Evolutionary conservation across 345 rosid genomes (phyloP).

Genomic region (Populus pruinosa): DNA sequence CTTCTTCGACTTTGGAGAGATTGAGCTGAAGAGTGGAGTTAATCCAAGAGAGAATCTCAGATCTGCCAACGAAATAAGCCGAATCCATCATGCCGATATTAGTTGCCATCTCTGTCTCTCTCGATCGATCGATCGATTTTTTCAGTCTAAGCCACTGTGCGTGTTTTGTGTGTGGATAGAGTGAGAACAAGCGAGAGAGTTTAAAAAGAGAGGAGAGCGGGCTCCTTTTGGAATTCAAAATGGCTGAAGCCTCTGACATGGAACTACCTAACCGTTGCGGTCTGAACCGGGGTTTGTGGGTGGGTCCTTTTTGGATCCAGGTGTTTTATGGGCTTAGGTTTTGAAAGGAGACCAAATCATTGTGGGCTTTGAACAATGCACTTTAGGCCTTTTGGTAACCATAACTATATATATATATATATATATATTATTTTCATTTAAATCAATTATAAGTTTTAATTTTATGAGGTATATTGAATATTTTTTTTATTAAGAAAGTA

Average conservation of each 20-base stretch:
- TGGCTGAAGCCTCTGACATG: background rate
- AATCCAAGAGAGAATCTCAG: conserved; percentile 95
- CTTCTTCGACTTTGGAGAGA: conserved; percentile 99
- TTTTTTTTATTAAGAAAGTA: too few relatives aligned
- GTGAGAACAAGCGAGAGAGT: conserved; percentile 4
- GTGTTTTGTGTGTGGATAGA: background rate
- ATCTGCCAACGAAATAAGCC: conserved; percentile 93
- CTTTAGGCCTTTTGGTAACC: too few relatives aligned
- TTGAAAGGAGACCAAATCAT: background rate
- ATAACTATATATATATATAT: too few relatives aligned
- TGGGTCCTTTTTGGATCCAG: background rate
- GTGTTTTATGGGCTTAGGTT: background rate
- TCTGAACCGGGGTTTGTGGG: background rate
- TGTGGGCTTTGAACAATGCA: background rate
- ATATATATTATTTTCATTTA: too few relatives aligned
- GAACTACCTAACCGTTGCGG: conserved; percentile 8
- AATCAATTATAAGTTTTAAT: too few relatives aligned
- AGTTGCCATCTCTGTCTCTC: conserved; percentile 46
- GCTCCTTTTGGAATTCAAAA: conserved; percentile 17
- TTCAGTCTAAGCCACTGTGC: background rate
- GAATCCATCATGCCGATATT: conserved; percentile 92
- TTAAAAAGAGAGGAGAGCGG: conserved; percentile 49
- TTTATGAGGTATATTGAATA: too few relatives aligned
- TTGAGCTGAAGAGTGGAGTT: conserved; percentile 82
- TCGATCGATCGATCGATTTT: background rate